Evolutionary conservation across 768 basidiomycete genomes (phyloP).

Genomic region (Neoboletus brunneissimus): DNA sequence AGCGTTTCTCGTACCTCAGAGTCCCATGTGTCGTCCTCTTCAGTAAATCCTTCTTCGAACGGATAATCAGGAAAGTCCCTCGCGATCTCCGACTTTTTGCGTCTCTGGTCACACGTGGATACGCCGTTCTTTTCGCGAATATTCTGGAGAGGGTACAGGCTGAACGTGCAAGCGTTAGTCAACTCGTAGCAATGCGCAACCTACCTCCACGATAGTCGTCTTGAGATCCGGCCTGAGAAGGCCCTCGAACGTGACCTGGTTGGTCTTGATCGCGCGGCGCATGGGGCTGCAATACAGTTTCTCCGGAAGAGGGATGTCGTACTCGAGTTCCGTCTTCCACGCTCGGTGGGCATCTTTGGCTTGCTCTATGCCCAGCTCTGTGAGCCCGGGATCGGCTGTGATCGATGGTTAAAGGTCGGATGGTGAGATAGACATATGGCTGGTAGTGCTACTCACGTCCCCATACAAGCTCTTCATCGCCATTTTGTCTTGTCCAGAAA

Average conservation of each 20-base stretch:
- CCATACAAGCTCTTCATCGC: constrained; percentile 67
- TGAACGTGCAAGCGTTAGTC: not conserved
- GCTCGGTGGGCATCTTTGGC: constrained; percentile 42
- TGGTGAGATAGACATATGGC: not conserved
- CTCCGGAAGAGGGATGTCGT: constrained; percentile 48
- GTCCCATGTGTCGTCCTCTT: constrained; percentile 63
- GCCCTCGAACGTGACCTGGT: constrained; percentile 49
- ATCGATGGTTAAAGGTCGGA: not conserved
- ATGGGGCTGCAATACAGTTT: constrained; percentile 62
- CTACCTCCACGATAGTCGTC: constrained; percentile 57
- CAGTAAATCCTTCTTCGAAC: constrained; percentile 57
- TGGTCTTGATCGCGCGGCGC: constrained; percentile 57
- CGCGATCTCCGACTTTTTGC: constrained; percentile 46
- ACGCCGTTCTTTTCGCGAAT: constrained; percentile 64
- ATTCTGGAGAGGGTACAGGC: constrained; percentile 38
- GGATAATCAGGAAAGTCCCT: constrained; percentile 46
- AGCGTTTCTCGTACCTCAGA: constrained; percentile 52
- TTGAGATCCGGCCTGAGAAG: constrained; percentile 31
- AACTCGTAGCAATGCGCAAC: not conserved
- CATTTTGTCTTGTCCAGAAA: constrained; percentile 61
- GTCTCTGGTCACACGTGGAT: constrained; percentile 71
- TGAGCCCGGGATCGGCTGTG: constrained; percentile 66
- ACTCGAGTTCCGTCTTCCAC: constrained; percentile 48
- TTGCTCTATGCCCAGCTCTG: constrained; percentile 53
- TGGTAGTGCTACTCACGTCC: constrained; percentile 52